Evolutionary conservation across 2,329 filamentous ascomycete genomes (phyloP).

Genomic region (Apiospora kogelbergensis): DNA sequence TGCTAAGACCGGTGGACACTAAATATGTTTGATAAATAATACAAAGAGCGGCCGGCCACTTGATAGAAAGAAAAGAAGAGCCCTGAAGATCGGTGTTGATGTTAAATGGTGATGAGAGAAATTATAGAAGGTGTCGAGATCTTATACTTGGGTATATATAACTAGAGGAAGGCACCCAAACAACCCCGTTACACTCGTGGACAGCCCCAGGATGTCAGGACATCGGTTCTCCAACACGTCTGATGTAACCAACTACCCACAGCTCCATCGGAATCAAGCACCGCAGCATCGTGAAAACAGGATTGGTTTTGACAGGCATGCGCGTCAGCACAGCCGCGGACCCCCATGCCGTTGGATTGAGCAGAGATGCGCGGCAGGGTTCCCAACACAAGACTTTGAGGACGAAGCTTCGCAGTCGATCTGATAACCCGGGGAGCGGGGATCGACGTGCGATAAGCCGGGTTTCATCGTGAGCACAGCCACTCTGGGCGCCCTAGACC

Average conservation of each 20-base stretch:
- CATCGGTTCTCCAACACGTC: neutral
- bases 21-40: neutral
- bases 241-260: neutral
- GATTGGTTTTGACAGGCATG: neutral
- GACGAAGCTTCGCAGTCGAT: neutral
- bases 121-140: neutral
- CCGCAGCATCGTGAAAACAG: neutral
- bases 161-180: neutral
- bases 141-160: neutral
- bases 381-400: neutral
- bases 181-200: neutral
- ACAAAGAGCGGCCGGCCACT: neutral
- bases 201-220: neutral
- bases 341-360: neutral
- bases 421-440: neutral
- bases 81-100: neutral
- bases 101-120: neutral
- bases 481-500: neutral
- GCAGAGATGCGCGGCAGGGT: neutral
- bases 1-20: neutral
- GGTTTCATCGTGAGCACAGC: neutral
- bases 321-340: neutral
- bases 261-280: neutral
- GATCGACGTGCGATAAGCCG: neutral
- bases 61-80: neutral